Evolutionary conservation across 1,284 basidiomycete species (phyloP).

Genomic region (Kalmanozyma brasiliensis): DNA sequence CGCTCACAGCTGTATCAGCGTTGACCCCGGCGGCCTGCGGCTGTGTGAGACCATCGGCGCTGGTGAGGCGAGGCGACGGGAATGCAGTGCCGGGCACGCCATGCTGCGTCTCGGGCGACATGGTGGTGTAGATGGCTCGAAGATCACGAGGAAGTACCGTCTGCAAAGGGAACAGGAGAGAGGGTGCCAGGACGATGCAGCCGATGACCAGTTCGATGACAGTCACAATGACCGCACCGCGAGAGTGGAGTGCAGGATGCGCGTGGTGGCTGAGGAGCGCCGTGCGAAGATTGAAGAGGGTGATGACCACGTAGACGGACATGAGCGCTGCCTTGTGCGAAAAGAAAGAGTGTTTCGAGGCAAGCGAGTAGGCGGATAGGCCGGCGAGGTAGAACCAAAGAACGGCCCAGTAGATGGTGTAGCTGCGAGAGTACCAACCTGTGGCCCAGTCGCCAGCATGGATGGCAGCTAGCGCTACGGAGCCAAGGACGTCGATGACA

Average conservation of each 20-base stretch:
- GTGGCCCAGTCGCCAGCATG: constrained; percentile 46
- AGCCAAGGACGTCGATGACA: constrained; percentile 45
- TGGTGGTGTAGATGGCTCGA: constrained; percentile 61
- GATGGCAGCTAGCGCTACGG: constrained; percentile 34
- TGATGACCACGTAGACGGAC: constrained; percentile 43
- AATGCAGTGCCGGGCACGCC: constrained; percentile 59
- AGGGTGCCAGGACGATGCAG: constrained; percentile 41
- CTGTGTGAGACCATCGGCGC: constrained; percentile 9
- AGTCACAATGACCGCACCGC: constrained; percentile 36
- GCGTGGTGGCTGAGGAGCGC: constrained; percentile 33
- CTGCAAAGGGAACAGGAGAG: constrained; percentile 57
- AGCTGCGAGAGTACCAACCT: constrained; percentile 20
- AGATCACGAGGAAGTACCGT: constrained; percentile 50
- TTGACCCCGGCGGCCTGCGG: constrained; percentile 3
- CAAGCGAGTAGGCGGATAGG: constrained; percentile 48
- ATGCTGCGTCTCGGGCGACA: constrained; percentile 52
- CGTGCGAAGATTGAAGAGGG: constrained; percentile 60
- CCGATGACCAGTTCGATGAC: constrained; percentile 42
- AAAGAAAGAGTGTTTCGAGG: constrained; percentile 49
- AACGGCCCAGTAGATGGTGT: constrained; percentile 41
- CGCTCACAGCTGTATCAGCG: constrained; percentile 9
- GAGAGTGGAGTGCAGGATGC: constrained; percentile 17
- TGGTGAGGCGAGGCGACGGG: constrained; percentile 52
- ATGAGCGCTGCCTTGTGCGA: constrained; percentile 59
- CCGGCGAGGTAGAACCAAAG: constrained; percentile 57